Conservation (phyloP, 305 asterid genomes). For the Fraxinus floribunda region DNA sequence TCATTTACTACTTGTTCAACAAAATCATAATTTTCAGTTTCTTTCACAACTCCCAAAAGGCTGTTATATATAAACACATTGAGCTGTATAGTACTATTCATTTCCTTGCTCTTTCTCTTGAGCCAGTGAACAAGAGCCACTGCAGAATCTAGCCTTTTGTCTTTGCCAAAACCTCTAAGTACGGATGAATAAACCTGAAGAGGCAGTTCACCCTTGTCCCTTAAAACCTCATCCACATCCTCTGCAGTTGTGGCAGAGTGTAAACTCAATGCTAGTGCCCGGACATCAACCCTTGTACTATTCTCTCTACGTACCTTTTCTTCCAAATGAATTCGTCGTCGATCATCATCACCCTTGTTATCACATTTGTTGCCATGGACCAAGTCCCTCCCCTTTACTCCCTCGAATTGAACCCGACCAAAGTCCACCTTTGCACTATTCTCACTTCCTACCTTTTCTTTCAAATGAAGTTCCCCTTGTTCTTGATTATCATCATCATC, state of each 20-base stretch:
- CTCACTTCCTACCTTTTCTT: neutral
- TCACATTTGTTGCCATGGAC: neutral
- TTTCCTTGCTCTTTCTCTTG: constrained; percentile 53
- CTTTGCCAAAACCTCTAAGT: constrained; percentile 74
- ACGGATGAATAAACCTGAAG: constrained; percentile 79
- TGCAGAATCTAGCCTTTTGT: constrained; percentile 55
- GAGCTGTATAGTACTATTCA: constrained; percentile 34
- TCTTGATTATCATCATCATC: neutral
- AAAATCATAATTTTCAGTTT: constrained; percentile 41
- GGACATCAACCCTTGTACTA: constrained; percentile 51
- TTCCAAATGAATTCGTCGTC: constrained; percentile 15
- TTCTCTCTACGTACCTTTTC: constrained; percentile 20
- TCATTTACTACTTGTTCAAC: constrained; percentile 52
- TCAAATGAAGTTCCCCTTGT: neutral
- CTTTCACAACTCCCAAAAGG: constrained; percentile 73
- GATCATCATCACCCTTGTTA: constrained; percentile 14
- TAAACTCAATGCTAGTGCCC: constrained; percentile 53
- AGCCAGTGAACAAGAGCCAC: constrained; percentile 83
- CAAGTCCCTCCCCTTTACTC: constrained; percentile 10
- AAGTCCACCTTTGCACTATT: constrained; percentile 11
- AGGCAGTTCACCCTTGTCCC: constrained; percentile 57
- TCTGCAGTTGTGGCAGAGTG: constrained; percentile 53
- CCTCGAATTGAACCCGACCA: constrained; percentile 19
- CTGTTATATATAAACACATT: constrained; percentile 75
- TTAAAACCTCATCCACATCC: constrained; percentile 68